A percentile compares a stretch with the other conserved stretches of the same genome.
Evolutionary conservation across 2,329 filamentous ascomycete species (phyloP).

Genomic region (Rhexocercosporidium sp.): DNA sequence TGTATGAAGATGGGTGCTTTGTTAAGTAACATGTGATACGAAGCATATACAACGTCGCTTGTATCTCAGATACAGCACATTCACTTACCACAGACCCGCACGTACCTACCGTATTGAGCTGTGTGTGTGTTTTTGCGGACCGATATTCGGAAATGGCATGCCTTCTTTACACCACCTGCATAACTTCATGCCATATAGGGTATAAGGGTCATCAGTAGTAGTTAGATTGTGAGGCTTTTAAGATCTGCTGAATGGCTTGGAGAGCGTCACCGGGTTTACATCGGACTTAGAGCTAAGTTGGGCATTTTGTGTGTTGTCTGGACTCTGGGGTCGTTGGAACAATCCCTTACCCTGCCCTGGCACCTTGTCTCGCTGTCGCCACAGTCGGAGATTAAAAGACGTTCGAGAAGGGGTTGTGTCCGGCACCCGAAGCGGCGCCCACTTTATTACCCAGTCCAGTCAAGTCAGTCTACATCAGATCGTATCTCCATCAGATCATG

Average conservation of each 20-base stretch:
- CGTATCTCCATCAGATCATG: slow-evolving; percentile 2
- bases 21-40: background rate
- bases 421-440: slow-evolving; percentile 17
- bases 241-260: slow-evolving; percentile 15
- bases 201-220: background rate
- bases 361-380: slow-evolving; percentile 4
- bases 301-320: background rate
- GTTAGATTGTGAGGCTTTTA: background rate
- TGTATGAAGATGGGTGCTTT: slow-evolving; percentile 14
- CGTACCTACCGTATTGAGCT: background rate
- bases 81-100: slow-evolving; percentile 13
- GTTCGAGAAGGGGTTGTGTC: slow-evolving; percentile 18
- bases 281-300: background rate
- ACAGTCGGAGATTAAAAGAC: slow-evolving; percentile 24
- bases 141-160: slow-evolving; percentile 3
- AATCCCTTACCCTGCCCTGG: background rate
- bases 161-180: slow-evolving; percentile 14
- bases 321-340: slow-evolving; percentile 6
- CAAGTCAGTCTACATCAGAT: background rate
- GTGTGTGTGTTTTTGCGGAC: background rate
- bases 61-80: background rate
- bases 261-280: slow-evolving; percentile 2
- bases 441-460: background rate
- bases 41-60: background rate
- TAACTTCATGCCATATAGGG: slow-evolving; percentile 24